Conservation (phyloP, 2,329 filamentous ascomycete genomes). For the Arthrobotrys conoides region DNA sequence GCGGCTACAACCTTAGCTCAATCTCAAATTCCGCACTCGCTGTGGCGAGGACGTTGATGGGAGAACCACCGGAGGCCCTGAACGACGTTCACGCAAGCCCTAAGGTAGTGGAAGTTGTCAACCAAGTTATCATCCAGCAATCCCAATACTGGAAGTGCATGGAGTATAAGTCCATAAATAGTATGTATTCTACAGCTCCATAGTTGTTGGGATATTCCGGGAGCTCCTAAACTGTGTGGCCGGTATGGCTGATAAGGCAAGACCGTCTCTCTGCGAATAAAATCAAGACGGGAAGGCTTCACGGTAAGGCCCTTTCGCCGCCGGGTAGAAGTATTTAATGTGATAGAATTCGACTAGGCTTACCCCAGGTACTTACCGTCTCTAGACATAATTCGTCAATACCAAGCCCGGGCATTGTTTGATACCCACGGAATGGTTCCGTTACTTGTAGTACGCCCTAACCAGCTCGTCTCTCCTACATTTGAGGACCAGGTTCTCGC, state of each 20-base stretch:
- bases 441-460: constrained; percentile 82
- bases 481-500: constrained; percentile 90
- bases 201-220: not conserved
- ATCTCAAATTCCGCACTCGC: constrained; percentile 94
- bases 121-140: constrained; percentile 74
- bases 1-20: constrained; percentile 92
- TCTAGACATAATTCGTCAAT: constrained; percentile 80
- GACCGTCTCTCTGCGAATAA: constrained; percentile 59
- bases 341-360: constrained; percentile 2
- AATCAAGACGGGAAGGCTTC: constrained; percentile 44
- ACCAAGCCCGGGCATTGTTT: constrained; percentile 80
- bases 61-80: constrained; percentile 82
- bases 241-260: constrained; percentile 49
- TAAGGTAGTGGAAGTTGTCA: constrained; percentile 72
- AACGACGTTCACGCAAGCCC: constrained; percentile 69
- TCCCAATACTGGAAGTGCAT: constrained; percentile 65
- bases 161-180: constrained; percentile 54
- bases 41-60: constrained; percentile 93
- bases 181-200: constrained; percentile 28
- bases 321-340: not conserved
- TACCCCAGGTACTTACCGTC: constrained; percentile 60
- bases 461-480: constrained; percentile 75
- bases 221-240: constrained; percentile 9
- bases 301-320: constrained; percentile 37
- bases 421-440: constrained; percentile 83